Base-by-base conservation (phyloP, 495 filamentous ascomycete genomes). In the Symbiotaphrina buchneri region DNA sequence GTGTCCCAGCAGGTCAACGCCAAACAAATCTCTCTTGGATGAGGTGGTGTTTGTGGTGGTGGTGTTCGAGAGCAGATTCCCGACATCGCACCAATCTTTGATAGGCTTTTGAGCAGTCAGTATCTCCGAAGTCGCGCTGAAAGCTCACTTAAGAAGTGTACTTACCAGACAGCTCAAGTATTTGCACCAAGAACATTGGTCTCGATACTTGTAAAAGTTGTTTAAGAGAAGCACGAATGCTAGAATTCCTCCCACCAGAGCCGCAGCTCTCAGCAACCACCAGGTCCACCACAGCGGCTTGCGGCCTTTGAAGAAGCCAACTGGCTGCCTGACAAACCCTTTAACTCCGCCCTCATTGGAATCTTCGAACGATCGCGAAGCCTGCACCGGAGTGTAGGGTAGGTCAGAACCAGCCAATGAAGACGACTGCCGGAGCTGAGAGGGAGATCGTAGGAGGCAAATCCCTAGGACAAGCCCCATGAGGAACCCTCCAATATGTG, bases 241-340 rank as follows among this genome's bases (percentile, higher is more conserved):
- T 30, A 91, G 58, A 3, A 87, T 47, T 2, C 82, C 71, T 10
- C 67, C 66, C 5, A 90, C 65, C 32, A 95, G 52, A n/a, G 74
- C 74, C 5, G 62, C 81, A 6, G 67, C 76, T 6, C 87, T 61
- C 10, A 93, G 63, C 15, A 94, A 50, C 87, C 87, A 97, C 84
- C 90, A 97, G 6, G 55, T 74, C 87, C 87, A 97, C 87, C 87
- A 97, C 1, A 90, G 53, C 16, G 79, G 74, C 48, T 85, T 91
- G 4, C 87, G 62, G 14, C 79, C 81, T 47, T 78, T 81, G 59
- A 97, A 94, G 51, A 94, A 94, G 2, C 63, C 65, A 1, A 83
- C 41, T 0, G 80, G 80, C 34, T 67, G 61, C 41, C 68, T 72
- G 27, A 68, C 45, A 43, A 84, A 82, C 1, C 56, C 53, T 20